Evolutionary conservation across 768 basidiomycete species (phyloP), one percentile per base, ranked within the genome.

Genomic region (Lactarius sp.): DNA sequence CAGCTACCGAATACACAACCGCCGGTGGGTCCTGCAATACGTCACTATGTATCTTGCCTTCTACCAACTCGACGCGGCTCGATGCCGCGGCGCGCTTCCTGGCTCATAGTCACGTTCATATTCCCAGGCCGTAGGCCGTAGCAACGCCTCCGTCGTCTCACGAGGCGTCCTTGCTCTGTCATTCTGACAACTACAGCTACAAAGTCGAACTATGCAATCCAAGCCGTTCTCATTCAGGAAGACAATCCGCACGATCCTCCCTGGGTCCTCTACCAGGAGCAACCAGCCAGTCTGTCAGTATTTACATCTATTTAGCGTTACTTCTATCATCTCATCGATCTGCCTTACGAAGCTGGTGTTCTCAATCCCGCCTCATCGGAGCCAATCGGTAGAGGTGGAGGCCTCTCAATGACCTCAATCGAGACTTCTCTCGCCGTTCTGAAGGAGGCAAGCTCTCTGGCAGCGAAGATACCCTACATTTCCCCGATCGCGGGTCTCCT

Each of bases 31-130:
- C n/a, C n/a, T n/a, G n/a, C n/a, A n/a, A 68, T 52, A 75, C 58
- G 53, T 74, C 52, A 27, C 70, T 61, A n/a, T n/a, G n/a, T 44
- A 75, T 60, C 34, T 73, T 73, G 44, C 73, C 72, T 41, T 61
- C 50, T 34, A 68, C 62, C 61, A 74, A 74, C 51, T 69, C 68
- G 39, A 73, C 66, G 62, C 71, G n/a, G n/a, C n/a, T 68, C 58
- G 69, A 70, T 13, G 41, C 58, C n/a, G n/a, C n/a, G n/a, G n/a
- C n/a, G 16, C 63, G 41, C 20, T 27, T 27, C 22, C 22, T 27
- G 22, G 22, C 22, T 27, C 36, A 8, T 1, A 1, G 27, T 27
- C 27, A 27, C 27, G 27, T 27, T 27, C 27, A 27, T 27, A 27
- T 27, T 27, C 22, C 22, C 22, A 27, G 22, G 27, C 37, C 37